These are phyloP conservation scores for Aspergillus sp. DNA, from an alignment of 2,329 filamentous ascomycete species.

Conservation along the genomic window DNA sequence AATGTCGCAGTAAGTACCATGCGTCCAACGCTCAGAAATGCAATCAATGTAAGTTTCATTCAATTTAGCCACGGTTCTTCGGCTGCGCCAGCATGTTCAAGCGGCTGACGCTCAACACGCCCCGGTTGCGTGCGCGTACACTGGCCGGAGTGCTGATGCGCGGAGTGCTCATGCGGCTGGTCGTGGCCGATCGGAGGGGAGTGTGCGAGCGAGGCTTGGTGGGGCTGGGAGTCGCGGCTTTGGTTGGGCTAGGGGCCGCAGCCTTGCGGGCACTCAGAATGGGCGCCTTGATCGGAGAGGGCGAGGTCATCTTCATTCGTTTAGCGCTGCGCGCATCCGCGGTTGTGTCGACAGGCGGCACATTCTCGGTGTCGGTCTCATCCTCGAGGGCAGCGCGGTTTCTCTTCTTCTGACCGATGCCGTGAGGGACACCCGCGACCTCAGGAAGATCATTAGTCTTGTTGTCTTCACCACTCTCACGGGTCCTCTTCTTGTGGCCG, in stretches of 20 bases:
- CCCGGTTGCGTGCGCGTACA: slow-evolving; percentile 30
- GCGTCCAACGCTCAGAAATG: slow-evolving; percentile 16
- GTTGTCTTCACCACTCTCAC: slow-evolving; percentile 25
- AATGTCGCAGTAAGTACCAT: slow-evolving; percentile 2
- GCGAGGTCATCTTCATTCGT: slow-evolving; percentile 37
- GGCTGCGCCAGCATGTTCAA: slow-evolving; percentile 52
- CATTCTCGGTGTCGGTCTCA: slow-evolving; percentile 34
- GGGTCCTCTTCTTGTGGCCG: slow-evolving; percentile 39
- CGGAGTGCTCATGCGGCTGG: slow-evolving; percentile 25
- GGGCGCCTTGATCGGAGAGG: slow-evolving; percentile 19
- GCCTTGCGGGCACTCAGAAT: not conserved
- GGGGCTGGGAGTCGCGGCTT: slow-evolving; percentile 31
- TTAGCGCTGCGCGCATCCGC: slow-evolving; percentile 36
- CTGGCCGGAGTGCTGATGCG: slow-evolving; percentile 33
- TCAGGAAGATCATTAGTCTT: slow-evolving; percentile 18
- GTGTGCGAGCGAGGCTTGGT: slow-evolving; percentile 38
- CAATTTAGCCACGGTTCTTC: slow-evolving; percentile 39
- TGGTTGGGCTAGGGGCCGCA: not conserved
- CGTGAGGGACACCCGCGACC: slow-evolving; percentile 35
- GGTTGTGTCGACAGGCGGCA: slow-evolving; percentile 29
- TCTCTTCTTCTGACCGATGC: slow-evolving; percentile 44
- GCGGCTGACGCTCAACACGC: slow-evolving; percentile 47
- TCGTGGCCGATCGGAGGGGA: slow-evolving; percentile 28
- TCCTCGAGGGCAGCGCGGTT: slow-evolving; percentile 37
- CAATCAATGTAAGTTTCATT: not conserved